These are phyloP conservation scores for Eremochloa ophiuroides DNA, from an alignment of 176 grass and related monocot species.

Conservation along the genomic window DNA sequence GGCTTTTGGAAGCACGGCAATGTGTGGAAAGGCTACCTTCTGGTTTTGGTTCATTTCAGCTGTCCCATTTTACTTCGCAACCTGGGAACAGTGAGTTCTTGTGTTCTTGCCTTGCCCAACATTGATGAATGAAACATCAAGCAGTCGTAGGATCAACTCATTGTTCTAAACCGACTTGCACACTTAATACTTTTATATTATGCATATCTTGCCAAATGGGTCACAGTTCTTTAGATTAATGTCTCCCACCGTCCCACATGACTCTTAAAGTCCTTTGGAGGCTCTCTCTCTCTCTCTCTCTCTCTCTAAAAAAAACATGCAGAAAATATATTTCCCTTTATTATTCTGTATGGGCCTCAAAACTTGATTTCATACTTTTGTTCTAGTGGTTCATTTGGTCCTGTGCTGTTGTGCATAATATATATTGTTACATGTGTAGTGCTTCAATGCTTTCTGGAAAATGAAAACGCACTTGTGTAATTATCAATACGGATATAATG, in stretches of 20 bases:
- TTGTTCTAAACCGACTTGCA: background rate
- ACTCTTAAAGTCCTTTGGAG: conserved; percentile 1
- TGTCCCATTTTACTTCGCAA: conserved; percentile 94
- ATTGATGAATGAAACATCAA: background rate
- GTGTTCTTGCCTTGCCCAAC: conserved; percentile 3
- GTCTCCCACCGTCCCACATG: background rate
- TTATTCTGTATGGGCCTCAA: background rate
- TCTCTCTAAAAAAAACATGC: background rate
- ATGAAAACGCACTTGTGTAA: background rate
- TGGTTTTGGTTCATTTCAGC: conserved; percentile 88
- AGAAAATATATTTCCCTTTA: background rate
- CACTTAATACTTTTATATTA: background rate
- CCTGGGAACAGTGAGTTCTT: conserved; percentile 92
- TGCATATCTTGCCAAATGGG: background rate
- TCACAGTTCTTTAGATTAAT: background rate
- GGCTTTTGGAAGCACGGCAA: conserved; percentile 95
- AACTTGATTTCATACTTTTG: background rate
- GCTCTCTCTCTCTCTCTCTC: background rate
- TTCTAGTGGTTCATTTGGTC: background rate
- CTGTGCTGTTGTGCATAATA: background rate
- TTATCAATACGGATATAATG: background rate
- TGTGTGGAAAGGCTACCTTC: conserved; percentile 87
- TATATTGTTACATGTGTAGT: background rate
- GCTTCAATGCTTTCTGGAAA: conserved; percentile 15
- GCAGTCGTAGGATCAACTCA: background rate